A percentile compares a stretch with the other conserved stretches of the same genome.
These are phyloP conservation scores for Hirsutella minnesotensis DNA, from an alignment of 2,329 filamentous ascomycete species.

Conservation along the genomic window DNA sequence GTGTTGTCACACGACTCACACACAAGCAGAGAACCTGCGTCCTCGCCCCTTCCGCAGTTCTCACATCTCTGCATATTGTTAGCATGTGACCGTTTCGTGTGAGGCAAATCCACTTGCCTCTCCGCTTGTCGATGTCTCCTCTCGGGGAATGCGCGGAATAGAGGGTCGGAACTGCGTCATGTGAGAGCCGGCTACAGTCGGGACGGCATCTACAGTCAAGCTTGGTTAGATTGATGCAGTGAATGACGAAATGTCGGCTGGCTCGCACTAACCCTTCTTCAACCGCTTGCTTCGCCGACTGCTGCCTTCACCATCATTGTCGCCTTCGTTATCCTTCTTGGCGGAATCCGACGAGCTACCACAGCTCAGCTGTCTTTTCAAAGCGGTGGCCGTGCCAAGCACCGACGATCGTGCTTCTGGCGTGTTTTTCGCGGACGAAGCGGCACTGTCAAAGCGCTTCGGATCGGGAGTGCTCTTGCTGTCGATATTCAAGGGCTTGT, in stretches of 20 bases:
- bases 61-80: constrained; percentile 55
- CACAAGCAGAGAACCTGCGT: constrained; percentile 56
- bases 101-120: constrained; percentile 20
- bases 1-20: constrained; percentile 90
- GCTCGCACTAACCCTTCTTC: constrained; percentile 45
- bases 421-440: constrained; percentile 50
- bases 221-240: constrained; percentile 8
- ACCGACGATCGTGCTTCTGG: constrained; percentile 49
- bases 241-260: background rate
- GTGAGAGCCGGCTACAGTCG: constrained; percentile 89
- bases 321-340: constrained; percentile 33
- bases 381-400: constrained; percentile 41
- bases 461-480: constrained; percentile 49
- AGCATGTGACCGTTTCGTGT: constrained; percentile 13
- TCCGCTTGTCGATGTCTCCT: constrained; percentile 32
- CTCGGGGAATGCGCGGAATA: constrained; percentile 51
- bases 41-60: constrained; percentile 69
- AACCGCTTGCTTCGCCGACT: constrained; percentile 84
- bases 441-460: constrained; percentile 49
- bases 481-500: constrained; percentile 33
- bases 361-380: constrained; percentile 68
- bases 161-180: constrained; percentile 89
- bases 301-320: constrained; percentile 51
- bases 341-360: constrained; percentile 35
- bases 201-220: constrained; percentile 39